phyloP scores from a whole-genome alignment of 2,329 filamentous ascomycete genomes.

The Onygena corvina region DNA sequence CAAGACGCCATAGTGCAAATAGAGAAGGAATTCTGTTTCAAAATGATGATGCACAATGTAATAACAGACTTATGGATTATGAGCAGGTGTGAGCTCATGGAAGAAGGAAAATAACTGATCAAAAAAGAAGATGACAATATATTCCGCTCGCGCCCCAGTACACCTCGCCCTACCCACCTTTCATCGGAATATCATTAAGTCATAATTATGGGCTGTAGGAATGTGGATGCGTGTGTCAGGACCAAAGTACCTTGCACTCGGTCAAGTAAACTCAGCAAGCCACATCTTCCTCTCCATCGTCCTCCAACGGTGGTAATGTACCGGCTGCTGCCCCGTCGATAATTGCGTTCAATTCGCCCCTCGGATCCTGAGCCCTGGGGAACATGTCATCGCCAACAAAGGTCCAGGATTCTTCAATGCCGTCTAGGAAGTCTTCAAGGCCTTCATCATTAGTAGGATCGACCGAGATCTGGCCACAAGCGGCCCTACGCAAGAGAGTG shows the following conservation, averaged over 20 bases:
- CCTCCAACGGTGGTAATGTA: slow-evolving; percentile 2
- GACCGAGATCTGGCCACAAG: slow-evolving; percentile 26
- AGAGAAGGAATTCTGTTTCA: background rate
- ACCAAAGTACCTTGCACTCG: background rate
- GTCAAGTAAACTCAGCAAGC: slow-evolving; percentile 1
- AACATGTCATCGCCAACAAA: slow-evolving; percentile 53
- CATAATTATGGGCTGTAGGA: background rate
- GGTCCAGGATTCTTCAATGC: slow-evolving; percentile 79
- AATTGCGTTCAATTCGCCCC: slow-evolving; percentile 10
- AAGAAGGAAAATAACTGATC: background rate
- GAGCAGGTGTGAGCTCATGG: no score
- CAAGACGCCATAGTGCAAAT: background rate
- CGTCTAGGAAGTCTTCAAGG: slow-evolving; percentile 44
- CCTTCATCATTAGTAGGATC: slow-evolving; percentile 27
- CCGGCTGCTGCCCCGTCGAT: slow-evolving; percentile 10
- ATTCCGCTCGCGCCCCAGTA: background rate
- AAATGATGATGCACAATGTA: background rate
- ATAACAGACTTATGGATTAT: background rate
- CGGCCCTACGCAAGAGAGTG: slow-evolving; percentile 48
- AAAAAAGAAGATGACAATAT: background rate
- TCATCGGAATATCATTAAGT: background rate
- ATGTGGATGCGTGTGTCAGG: background rate
- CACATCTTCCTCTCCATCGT: slow-evolving; percentile 12
- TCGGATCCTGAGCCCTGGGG: slow-evolving; percentile 1
- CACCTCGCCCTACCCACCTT: slow-evolving; percentile 1